Base-by-base conservation (phyloP, 2,329 filamentous ascomycete species). In the Allantophomopsis cytisporea region DNA sequence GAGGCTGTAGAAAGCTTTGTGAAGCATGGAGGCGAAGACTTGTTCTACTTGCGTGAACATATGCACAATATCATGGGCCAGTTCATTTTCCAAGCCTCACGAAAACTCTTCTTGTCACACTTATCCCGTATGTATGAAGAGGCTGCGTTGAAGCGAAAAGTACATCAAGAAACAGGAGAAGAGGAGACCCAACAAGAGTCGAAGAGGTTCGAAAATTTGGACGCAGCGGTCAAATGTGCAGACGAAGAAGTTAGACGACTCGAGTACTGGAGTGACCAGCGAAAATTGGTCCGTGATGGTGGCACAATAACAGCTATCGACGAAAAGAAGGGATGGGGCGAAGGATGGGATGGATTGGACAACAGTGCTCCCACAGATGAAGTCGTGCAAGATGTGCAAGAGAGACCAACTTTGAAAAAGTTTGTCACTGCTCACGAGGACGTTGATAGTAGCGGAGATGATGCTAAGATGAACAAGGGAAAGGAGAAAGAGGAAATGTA, bases 11-110 rank as follows among this genome's bases (percentile, higher is more conserved):
- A 82, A 50, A 83, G 74, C 45, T 98, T 94, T 54, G 66, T 95
- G n/a, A 65, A 77, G 33, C 69, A 91, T 39, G 83, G 76, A 15
- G 75, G 74, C 5, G 76, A 83, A 17, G 86, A 95, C 49, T 63
- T 96, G 20, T 69, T 70, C 39, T 82, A 86, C 44, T 64, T 98
- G 15, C 70, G 81, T 44, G 70, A 81, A 40, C 69, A 79, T 55
- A 89, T 94, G 69, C 80, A 84, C 40, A 76, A 86, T 35, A 83
- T 94, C 48, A 88, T 94, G 86, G 68, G 76, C 1, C 68, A 83
- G 42, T 84, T 96, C 52, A 69, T 98, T 15, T 98, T 94, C 55
- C 89, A 96, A 57, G 79, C 80, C 14, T 94, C 88, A 2, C 74
- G 88, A 17, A 76, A 80, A 44, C 75, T 87, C 41, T 68, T 96